Evolutionary conservation across 2,329 filamentous ascomycete species (phyloP).

Genomic region (Cadophora luteo-olivacea): DNA sequence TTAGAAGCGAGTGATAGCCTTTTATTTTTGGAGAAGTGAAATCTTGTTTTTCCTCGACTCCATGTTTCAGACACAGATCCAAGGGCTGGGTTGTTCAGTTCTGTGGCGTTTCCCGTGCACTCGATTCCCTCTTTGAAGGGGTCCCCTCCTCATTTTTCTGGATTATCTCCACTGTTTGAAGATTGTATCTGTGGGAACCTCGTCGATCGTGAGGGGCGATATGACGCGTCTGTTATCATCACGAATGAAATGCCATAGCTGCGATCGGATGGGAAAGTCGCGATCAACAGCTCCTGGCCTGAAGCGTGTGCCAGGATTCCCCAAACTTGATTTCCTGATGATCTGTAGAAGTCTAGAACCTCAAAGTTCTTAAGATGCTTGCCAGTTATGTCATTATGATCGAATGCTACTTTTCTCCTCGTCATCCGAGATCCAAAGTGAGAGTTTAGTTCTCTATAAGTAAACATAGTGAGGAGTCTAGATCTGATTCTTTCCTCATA

Average conservation of each 20-base stretch:
- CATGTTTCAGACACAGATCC: background rate
- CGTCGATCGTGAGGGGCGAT: background rate
- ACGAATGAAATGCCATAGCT: background rate
- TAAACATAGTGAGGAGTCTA: background rate
- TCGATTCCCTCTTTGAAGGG: background rate
- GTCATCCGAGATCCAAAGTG: background rate
- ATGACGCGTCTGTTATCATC: background rate
- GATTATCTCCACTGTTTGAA: background rate
- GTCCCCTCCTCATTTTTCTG: background rate
- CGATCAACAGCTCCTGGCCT: background rate
- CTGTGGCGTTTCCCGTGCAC: background rate
- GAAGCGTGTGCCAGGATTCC: background rate
- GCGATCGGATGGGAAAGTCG: background rate
- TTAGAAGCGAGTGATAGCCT: background rate
- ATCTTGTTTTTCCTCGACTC: background rate
- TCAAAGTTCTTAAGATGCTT: background rate
- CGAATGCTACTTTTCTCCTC: background rate
- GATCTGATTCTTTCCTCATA: background rate
- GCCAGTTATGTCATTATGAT: conserved; percentile 17
- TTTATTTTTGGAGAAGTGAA: background rate
- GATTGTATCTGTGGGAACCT: background rate
- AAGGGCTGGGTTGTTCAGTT: background rate
- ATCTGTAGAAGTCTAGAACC: background rate
- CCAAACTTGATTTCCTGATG: conserved; percentile 11
- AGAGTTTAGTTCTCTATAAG: background rate